Percentiles rank a stretch among this genome's conserved stretches.
Evolutionary conservation across 2,329 filamentous ascomycete species (phyloP).

Genomic region (Diaporthe helianthi): DNA sequence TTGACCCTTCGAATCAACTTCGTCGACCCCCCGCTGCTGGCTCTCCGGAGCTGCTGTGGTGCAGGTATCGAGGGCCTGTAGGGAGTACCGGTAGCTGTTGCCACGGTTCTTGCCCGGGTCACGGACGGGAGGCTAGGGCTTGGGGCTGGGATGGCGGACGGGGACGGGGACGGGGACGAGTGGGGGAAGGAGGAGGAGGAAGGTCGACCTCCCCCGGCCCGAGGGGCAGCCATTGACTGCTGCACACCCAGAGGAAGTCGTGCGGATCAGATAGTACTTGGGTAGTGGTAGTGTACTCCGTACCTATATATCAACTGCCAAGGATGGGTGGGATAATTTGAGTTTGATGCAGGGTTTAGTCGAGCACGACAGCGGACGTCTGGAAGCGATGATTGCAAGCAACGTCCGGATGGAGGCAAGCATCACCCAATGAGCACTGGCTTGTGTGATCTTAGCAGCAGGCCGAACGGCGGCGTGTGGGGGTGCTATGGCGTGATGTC

Average conservation of each 20-base stretch:
- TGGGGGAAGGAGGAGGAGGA: not conserved
- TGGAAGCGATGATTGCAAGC: slow-evolving; percentile 20
- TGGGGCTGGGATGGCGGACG: slow-evolving; percentile 7
- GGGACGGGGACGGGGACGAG: not conserved
- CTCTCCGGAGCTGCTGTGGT: slow-evolving; percentile 32
- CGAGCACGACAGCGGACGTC: not conserved
- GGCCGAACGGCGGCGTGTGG: not conserved
- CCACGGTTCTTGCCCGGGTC: slow-evolving; percentile 4
- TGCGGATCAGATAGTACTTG: not conserved
- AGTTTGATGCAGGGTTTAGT: not conserved
- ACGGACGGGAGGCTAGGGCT: not conserved
- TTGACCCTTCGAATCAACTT: slow-evolving; percentile 38
- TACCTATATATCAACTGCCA: not conserved
- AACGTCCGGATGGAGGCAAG: slow-evolving; percentile 10
- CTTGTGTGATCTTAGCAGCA: slow-evolving; percentile 8
- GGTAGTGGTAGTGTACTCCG: no score
- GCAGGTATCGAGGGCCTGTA: not conserved
- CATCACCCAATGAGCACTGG: slow-evolving; percentile 9
- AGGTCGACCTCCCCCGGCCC: slow-evolving; percentile 1
- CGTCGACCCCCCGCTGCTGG: slow-evolving; percentile 27
- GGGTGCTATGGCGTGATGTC: not conserved
- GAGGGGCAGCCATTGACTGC: not conserved
- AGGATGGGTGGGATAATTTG: not conserved
- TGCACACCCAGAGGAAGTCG: not conserved
- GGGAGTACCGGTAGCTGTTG: not conserved